These are phyloP conservation scores for Penicillium verrucosum DNA, from an alignment of 2,329 filamentous ascomycete species.

Conservation along the genomic window DNA sequence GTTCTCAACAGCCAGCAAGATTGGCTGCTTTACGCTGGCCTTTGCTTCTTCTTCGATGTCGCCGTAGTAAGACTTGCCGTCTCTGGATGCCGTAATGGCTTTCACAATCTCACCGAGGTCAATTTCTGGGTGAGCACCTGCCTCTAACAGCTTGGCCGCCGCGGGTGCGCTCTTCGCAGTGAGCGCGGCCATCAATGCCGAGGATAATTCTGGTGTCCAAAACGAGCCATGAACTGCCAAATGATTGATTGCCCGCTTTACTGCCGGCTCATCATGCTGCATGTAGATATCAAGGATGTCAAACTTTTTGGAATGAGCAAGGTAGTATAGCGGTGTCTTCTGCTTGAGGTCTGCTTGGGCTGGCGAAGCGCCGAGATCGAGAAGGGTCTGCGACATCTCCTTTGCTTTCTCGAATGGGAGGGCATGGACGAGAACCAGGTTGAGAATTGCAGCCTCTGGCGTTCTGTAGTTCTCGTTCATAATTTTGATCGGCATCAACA, in stretches of 20 bases:
- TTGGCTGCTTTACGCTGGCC: constrained; percentile 57
- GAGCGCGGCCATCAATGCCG: constrained; percentile 60
- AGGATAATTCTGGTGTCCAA: constrained; percentile 35
- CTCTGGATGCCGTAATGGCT: constrained; percentile 10
- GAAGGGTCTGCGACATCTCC: constrained; percentile 61
- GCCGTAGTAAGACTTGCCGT: constrained; percentile 32
- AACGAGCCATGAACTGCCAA: constrained; percentile 49
- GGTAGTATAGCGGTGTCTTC: constrained; percentile 64
- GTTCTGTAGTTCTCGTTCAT: constrained; percentile 42
- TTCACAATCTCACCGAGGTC: constrained; percentile 52
- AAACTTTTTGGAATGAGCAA: constrained; percentile 52
- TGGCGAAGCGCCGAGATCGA: constrained; percentile 68
- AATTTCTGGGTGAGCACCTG: constrained; percentile 59
- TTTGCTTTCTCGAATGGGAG: constrained; percentile 63
- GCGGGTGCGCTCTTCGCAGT: constrained; percentile 47
- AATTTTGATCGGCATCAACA: constrained; percentile 70
- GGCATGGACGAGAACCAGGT: constrained; percentile 63
- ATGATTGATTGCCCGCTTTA: constrained; percentile 65
- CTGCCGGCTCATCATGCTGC: constrained; percentile 57
- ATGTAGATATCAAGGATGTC: constrained; percentile 45
- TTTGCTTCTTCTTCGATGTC: constrained; percentile 51
- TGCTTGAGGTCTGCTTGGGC: constrained; percentile 67
- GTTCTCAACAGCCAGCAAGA: constrained; percentile 58
- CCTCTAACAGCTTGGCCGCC: constrained; percentile 59
- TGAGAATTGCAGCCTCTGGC: constrained; percentile 62